Percentiles rank a stretch among this genome's conserved stretches.
phyloP scores from a whole-genome alignment of 768 basidiomycete species.

The Hericium coralloides region DNA sequence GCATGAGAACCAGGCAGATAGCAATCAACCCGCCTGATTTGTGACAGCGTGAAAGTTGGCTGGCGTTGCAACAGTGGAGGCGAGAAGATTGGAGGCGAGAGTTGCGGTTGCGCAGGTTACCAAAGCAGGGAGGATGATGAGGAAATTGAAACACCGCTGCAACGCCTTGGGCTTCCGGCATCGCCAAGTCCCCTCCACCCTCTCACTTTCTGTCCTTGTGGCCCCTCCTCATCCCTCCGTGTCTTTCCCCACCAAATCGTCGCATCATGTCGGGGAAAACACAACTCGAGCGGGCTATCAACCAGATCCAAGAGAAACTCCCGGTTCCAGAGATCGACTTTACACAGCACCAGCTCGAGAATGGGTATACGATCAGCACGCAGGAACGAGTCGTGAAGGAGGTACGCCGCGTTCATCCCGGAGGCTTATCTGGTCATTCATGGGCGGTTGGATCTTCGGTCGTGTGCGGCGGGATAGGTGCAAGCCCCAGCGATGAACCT shows the following conservation, averaged over 20 bases:
- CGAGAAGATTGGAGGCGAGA: not conserved
- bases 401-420: conserved; percentile 34
- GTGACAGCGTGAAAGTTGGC: too few relatives aligned
- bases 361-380: conserved; percentile 85
- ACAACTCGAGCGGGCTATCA: conserved; percentile 60
- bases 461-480: conserved; percentile 48
- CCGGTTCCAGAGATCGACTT: conserved; percentile 69
- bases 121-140: not conserved
- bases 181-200: not conserved
- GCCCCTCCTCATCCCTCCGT: not conserved
- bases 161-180: not conserved
- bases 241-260: not conserved
- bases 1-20: too few relatives aligned
- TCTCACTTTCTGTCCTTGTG: not conserved
- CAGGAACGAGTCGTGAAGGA: conserved; percentile 96
- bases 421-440: not conserved
- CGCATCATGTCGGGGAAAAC: conserved; percentile 18
- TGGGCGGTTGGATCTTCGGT: not conserved
- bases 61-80: too few relatives aligned
- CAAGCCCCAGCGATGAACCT: conserved; percentile 94
- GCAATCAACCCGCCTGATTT: too few relatives aligned
- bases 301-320: conserved; percentile 46
- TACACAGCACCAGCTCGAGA: conserved; percentile 87
- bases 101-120: not conserved
- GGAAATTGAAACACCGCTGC: not conserved